These are phyloP conservation scores for Dictyostelium brefeldianum DNA, from an alignment of 78 protist species.

Conservation along the genomic window DNA sequence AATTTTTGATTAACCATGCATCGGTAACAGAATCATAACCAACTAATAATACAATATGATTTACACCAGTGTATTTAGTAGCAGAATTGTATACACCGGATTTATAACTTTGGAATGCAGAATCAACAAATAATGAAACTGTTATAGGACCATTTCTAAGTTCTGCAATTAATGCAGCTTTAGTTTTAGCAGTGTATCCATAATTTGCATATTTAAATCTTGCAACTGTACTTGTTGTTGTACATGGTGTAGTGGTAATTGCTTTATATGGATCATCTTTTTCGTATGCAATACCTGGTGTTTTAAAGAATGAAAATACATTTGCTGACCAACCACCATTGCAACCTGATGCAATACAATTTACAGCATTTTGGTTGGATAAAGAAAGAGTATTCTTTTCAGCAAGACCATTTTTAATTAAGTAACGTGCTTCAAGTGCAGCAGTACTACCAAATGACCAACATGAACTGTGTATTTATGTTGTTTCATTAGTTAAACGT, in stretches of 20 bases:
- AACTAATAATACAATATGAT: conserved; percentile 20
- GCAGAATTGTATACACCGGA: conserved; percentile 37
- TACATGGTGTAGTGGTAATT: not conserved
- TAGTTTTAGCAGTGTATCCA: conserved; percentile 16
- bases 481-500: too few relatives aligned
- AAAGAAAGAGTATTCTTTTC: conserved; percentile 15
- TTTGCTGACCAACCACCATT: conserved; percentile 72
- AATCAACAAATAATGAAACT: conserved; percentile 20
- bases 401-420: conserved; percentile 9
- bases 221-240: not conserved
- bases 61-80: conserved; percentile 23
- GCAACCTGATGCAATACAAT: conserved; percentile 47
- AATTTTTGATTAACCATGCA: conserved; percentile 23
- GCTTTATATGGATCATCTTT: conserved; percentile 54
- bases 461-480: too few relatives aligned
- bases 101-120: conserved; percentile 48
- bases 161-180: conserved; percentile 29
- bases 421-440: conserved; percentile 26
- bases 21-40: conserved; percentile 42
- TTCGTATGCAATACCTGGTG: conserved; percentile 52
- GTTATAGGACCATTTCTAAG: conserved; percentile 48
- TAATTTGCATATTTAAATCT: conserved; percentile 2
- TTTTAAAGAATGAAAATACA: not conserved
- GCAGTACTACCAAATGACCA: conserved; percentile 87
- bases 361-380: conserved; percentile 46